Base-by-base conservation (phyloP, 2,329 filamentous ascomycete genomes). In the Aciculosporium take region DNA sequence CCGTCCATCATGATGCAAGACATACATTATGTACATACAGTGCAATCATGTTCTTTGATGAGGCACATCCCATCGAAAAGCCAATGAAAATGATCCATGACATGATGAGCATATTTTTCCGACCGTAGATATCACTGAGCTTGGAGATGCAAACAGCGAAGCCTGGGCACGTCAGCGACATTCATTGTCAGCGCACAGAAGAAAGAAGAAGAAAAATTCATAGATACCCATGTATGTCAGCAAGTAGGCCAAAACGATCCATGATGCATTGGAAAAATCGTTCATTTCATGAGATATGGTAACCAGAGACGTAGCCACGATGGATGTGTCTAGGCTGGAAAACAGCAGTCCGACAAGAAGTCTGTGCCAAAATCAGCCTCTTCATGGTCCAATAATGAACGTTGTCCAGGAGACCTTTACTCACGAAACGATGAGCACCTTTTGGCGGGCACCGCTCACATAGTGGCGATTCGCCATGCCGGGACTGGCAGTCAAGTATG, bases 61-160 rank as follows among this genome's bases (percentile, higher is more conserved):
- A 60, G 18, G 65, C 72, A 45, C 72, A 75, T 24, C 68, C 70
- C 34, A 74, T 56, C 0, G 72, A 76, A 43, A 74, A 75, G 28
- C 61, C 62, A n/a, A 69, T 59, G 43, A 76, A 76, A 17, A 75
- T 52, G 18, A 68, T 52, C 69, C 71, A 76, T 6, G 71, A 71
- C 27, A 62, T 53, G 18, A 67, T 57, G 36, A 74, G 53, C 49
- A 71, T 59, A 49, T 68, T 63, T 41, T 62, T 62, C 23, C 71
- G 65, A n/a, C 73, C 73, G 41, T 74, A 75, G 15, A 76, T 70
- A 49, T 76, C 72, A 48, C 72, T 76, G 30, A 74, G 54, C 47
- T 74, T 75, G n/a, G 73, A 71, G 44, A 74, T 69, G 38, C 68
- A 66, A 23, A 75, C 66, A 3, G 72, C 68, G 37, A 74, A 73